phyloP scores from a whole-genome alignment of 2,329 filamentous ascomycete genomes.

The Biscogniauxia sp. region DNA sequence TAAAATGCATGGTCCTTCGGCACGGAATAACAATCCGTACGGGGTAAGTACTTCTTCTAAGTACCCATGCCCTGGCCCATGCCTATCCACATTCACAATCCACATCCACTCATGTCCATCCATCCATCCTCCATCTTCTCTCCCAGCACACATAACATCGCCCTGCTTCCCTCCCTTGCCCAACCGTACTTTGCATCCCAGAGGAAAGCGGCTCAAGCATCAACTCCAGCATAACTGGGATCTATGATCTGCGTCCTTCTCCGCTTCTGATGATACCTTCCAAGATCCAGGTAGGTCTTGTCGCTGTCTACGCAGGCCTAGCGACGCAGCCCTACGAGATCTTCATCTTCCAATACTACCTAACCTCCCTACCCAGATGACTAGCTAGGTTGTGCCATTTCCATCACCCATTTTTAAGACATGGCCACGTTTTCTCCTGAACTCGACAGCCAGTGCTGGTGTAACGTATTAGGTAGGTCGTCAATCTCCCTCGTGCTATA shows the following conservation, averaged over 20 bases:
- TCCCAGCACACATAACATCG: neutral
- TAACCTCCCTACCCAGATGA: neutral
- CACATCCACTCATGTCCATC: neutral
- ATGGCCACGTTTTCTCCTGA: neutral
- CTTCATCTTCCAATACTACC: neutral
- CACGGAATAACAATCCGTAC: neutral
- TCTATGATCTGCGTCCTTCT: neutral
- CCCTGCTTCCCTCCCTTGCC: neutral
- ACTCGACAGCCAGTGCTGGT: neutral
- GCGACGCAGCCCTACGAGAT: neutral
- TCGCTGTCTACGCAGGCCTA: neutral
- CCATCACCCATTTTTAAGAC: neutral
- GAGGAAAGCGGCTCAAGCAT: neutral
- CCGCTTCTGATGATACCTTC: neutral
- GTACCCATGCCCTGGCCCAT: too few relatives aligned
- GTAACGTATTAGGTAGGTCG: neutral
- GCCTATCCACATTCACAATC: too few relatives aligned
- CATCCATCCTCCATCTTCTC: neutral
- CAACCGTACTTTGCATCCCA: neutral
- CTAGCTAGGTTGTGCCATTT: neutral
- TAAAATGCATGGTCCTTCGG: neutral
- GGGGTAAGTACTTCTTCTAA: neutral
- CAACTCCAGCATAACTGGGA: neutral
- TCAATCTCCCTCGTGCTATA: neutral
- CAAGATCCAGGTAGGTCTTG: neutral